Base-by-base conservation (phyloP, 2,329 filamentous ascomycete species). In the Lanzia echinophila region DNA sequence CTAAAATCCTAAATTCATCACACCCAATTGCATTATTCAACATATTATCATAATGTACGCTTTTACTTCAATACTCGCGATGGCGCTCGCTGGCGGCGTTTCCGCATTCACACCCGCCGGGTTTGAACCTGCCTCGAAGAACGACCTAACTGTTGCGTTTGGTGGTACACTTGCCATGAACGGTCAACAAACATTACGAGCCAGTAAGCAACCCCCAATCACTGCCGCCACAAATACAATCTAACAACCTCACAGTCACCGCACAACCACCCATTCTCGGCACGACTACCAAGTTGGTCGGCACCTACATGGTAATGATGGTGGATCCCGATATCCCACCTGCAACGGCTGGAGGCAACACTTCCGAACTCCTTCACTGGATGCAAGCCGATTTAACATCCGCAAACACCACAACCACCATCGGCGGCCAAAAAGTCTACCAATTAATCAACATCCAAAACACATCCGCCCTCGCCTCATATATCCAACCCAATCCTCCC, bases 221-320 rank as follows among this genome's bases (percentile, higher is more conserved):
- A n/a, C 15, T 15, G 0, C 22, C 4, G 8, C 22, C 11, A 31
- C 36, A 32, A 55, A 6, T 24, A 41, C 1, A 8, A 32, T n/a
- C 50, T 49, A 48, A 59, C 48, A 28, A 22, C 7, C 8, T 32
- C 28, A 63, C 58, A 61, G 34, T 63, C 60, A 2, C 56, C 53
- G 31, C 42, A 36, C 24, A 50, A 50, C 31, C 64, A 8, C 47
- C 64, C 11, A 59, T 51, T 7, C 38, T 66, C 2, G 64, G 61
- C 12, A 66, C 64, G 10, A 34, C 53, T 1, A 20, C 55, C 19
- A 45, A 49, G 20, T 52, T 66, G 6, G 46, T 38, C 12, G 64
- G 64, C 6, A 63, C 59, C n/a, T 66, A 65, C 39, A 56, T 61
- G 2, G n/a, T 66, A 20, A 58, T 66, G 52, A 65, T 66, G 64